A percentile compares a stretch with the other conserved stretches of the same genome.
phyloP scores from a whole-genome alignment of 2,329 filamentous ascomycete genomes.

The Aspergillus sp. region DNA sequence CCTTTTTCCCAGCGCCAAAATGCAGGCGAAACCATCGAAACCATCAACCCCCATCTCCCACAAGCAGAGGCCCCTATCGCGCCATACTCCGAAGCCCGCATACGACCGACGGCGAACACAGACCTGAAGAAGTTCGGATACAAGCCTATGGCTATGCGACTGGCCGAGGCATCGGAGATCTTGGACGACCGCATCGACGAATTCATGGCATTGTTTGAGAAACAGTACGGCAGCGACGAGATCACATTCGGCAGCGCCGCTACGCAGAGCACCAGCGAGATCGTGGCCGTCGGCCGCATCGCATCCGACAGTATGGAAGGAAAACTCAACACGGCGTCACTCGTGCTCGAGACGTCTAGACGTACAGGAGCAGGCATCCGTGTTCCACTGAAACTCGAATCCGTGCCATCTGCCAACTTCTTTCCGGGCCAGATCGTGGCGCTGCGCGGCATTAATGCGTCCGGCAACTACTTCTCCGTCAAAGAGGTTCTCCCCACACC shows the following conservation, averaged over 20 bases:
- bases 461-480: constrained; percentile 79
- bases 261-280: constrained; percentile 77
- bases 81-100: constrained; percentile 71
- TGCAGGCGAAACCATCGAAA: constrained; percentile 77
- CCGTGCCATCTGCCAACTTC: constrained; percentile 71
- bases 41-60: constrained; percentile 74
- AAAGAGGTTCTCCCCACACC: constrained; percentile 75
- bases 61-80: constrained; percentile 69
- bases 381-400: constrained; percentile 75
- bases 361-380: constrained; percentile 79
- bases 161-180: constrained; percentile 88
- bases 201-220: constrained; percentile 72
- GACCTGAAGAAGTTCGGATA: constrained; percentile 90
- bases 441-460: constrained; percentile 80
- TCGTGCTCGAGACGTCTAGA: constrained; percentile 86
- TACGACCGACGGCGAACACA: constrained; percentile 82
- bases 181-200: constrained; percentile 95
- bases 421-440: constrained; percentile 96
- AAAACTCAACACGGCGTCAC: constrained; percentile 78
- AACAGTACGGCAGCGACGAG: constrained; percentile 74
- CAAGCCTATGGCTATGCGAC: constrained; percentile 91
- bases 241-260: constrained; percentile 84
- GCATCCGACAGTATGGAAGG: constrained; percentile 83
- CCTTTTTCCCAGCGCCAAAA: constrained; percentile 76
- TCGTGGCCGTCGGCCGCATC: constrained; percentile 88